A percentile compares a stretch with the other conserved stretches of the same genome.
Conservation (phyloP, 1,284 basidiomycete genomes). For the Agroathelia rolfsii region DNA sequence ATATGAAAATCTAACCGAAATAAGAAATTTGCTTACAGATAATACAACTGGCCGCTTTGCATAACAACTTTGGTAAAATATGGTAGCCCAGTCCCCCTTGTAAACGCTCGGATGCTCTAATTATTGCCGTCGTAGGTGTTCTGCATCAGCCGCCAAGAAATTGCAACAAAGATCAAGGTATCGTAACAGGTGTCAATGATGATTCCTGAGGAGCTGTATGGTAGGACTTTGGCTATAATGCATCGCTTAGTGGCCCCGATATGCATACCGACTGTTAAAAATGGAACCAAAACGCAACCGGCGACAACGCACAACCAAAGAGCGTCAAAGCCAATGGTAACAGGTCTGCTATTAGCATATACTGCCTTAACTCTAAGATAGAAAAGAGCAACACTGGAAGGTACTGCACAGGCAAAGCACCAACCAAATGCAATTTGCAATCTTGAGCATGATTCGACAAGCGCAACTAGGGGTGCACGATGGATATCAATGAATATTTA, state of each 20-base stretch:
- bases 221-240: constrained; percentile 13
- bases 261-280: too few species aligned
- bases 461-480: too few species aligned
- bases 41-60: constrained; percentile 7
- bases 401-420: not conserved
- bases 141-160: constrained; percentile 3
- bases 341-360: not conserved
- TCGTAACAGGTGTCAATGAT: constrained; percentile 2
- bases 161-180: constrained; percentile 6
- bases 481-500: too few species aligned
- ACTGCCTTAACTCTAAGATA: not conserved
- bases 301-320: constrained; percentile 23
- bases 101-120: not conserved
- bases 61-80: not conserved
- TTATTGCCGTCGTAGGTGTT: not conserved
- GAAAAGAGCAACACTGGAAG: not conserved
- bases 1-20: constrained; percentile 1
- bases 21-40: constrained; percentile 2
- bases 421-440: not conserved
- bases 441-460: too few species aligned
- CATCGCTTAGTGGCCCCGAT: constrained; percentile 22
- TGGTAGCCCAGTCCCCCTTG: not conserved
- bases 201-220: not conserved
- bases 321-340: constrained; percentile 19
- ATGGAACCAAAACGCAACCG: constrained; percentile 13